Evolutionary conservation across 352 stramenopile genomes (phyloP).

Genomic region (Thraustotheca clavata): DNA sequence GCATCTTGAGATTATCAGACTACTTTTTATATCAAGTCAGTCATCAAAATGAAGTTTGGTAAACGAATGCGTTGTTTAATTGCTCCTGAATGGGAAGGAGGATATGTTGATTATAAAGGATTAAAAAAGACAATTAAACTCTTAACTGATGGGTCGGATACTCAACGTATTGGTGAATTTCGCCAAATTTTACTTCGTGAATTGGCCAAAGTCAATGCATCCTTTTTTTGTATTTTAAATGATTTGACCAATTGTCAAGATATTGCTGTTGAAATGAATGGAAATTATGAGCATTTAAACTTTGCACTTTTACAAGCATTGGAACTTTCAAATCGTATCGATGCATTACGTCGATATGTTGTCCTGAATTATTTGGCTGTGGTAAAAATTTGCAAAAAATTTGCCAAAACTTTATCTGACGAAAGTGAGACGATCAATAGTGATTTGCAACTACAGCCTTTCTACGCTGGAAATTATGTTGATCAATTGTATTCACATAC

Average conservation of each 20-base stretch:
- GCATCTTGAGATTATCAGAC: too few relatives aligned
- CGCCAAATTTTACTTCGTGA: conserved; percentile 31
- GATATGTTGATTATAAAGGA: conserved; percentile 79
- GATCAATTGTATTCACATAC: conserved; percentile 45
- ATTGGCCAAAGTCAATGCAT: conserved; percentile 51
- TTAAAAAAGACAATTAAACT: conserved; percentile 60
- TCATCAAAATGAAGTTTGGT: conserved; percentile 85
- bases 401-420: conserved; percentile 39
- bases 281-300: background rate
- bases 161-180: conserved; percentile 9
- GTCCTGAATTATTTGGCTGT: conserved; percentile 70
- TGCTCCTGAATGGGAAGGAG: conserved; percentile 40
- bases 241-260: conserved; percentile 36
- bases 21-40: too few relatives aligned
- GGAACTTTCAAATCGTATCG: conserved; percentile 49
- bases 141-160: conserved; percentile 11
- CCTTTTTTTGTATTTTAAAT: conserved; percentile 43
- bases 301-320: conserved; percentile 37
- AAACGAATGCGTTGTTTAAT: conserved; percentile 67
- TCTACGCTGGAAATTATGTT: conserved; percentile 51
- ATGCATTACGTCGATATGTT: conserved; percentile 67
- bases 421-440: conserved; percentile 28
- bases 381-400: conserved; percentile 80
- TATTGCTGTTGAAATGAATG: background rate
- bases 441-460: conserved; percentile 49